Percentiles rank a stretch among this genome's conserved stretches.
phyloP scores from a whole-genome alignment of 108 stramenopile genomes.

The Discostella stelligeroides region DNA sequence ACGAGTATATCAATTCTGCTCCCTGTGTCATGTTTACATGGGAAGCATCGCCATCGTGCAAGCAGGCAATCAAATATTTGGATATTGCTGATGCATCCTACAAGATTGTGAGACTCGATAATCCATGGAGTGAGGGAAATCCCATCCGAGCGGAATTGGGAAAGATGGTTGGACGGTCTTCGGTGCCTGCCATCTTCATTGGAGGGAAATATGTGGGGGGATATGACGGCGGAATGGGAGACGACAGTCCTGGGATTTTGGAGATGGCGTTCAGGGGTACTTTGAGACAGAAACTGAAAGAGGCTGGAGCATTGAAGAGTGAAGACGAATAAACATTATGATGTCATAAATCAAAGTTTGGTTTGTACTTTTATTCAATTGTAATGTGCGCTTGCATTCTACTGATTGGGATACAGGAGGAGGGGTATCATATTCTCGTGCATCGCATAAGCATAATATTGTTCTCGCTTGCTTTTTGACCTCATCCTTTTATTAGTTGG shows the following conservation, averaged over 20 bases:
- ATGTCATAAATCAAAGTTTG: no score
- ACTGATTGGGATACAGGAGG: no score
- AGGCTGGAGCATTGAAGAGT: conserved; percentile 29
- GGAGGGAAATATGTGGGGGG: conserved; percentile 73
- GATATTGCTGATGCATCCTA: conserved; percentile 50
- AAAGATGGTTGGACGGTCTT: conserved; percentile 57
- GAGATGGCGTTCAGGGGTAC: conserved; percentile 71
- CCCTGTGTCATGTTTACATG: conserved; percentile 68
- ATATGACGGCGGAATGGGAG: conserved; percentile 64
- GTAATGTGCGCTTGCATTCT: no score
- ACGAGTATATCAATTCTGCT: conserved; percentile 51
- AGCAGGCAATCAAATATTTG: conserved; percentile 64
- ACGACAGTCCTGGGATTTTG: conserved; percentile 64
- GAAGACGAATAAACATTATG: no score
- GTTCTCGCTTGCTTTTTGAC: no score
- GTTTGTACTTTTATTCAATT: no score
- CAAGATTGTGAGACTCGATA: conserved; percentile 67
- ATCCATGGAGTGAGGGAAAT: conserved; percentile 74
- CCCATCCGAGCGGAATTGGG: conserved; percentile 68
- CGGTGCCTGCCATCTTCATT: conserved; percentile 68
- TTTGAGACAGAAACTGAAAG: conserved; percentile 45
- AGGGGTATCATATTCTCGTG: no score
- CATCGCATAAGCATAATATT: no score
- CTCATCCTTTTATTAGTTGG: no score
- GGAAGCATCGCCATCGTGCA: conserved; percentile 68